Evolutionary conservation across 495 filamentous ascomycete species (phyloP).

Genomic region (Neurospora terricola): DNA sequence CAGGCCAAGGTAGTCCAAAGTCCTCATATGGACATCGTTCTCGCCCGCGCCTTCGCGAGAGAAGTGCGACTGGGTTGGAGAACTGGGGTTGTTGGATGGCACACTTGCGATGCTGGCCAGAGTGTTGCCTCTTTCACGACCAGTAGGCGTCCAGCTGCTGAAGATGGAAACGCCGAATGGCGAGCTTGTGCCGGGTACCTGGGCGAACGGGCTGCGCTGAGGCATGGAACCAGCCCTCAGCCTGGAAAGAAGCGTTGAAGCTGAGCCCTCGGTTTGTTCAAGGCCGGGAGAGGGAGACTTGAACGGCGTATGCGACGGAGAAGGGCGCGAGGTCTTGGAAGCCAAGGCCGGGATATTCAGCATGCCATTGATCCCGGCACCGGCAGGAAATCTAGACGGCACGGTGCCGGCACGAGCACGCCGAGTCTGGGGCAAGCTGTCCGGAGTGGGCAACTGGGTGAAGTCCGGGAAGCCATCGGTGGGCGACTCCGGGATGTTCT

Average conservation of each 20-base stretch:
- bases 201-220: slow-evolving; percentile 65
- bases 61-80: slow-evolving; percentile 81
- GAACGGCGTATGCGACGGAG: slow-evolving; percentile 87
- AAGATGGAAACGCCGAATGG: slow-evolving; percentile 88
- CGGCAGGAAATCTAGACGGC: slow-evolving; percentile 81
- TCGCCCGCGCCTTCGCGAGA: slow-evolving; percentile 80
- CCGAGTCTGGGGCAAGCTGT: slow-evolving; percentile 44
- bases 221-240: slow-evolving; percentile 93
- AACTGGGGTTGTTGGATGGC: slow-evolving; percentile 74
- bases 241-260: slow-evolving; percentile 70
- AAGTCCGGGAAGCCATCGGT: slow-evolving; percentile 94
- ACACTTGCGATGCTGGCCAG: slow-evolving; percentile 68
- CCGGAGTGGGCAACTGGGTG: slow-evolving; percentile 51
- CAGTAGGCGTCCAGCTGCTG: slow-evolving; percentile 66
- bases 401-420: slow-evolving; percentile 91
- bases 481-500: slow-evolving; percentile 96
- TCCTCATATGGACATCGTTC: slow-evolving; percentile 76
- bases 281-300: slow-evolving; percentile 62
- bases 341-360: slow-evolving; percentile 55
- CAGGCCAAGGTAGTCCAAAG: slow-evolving; percentile 89
- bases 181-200: slow-evolving; percentile 36
- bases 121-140: slow-evolving; percentile 71
- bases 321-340: slow-evolving; percentile 76
- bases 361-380: slow-evolving; percentile 46
- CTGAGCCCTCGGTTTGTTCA: slow-evolving; percentile 50